These are phyloP conservation scores for Pelargonium cotyledonis DNA, from an alignment of 441 rosid species.

Conservation along the genomic window DNA sequence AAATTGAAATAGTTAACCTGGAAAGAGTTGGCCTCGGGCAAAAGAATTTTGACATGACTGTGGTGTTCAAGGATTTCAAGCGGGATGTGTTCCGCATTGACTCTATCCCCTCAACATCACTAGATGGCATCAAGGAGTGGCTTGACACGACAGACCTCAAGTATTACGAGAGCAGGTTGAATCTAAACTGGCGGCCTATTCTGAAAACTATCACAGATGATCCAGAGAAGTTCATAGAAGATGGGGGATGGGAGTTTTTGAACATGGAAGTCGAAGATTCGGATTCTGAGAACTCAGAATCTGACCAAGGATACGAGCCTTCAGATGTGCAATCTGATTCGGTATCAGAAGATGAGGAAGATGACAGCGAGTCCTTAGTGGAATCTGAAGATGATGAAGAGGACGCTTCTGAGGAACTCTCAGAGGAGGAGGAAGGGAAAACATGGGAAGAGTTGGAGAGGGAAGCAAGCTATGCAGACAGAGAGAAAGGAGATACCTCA, in stretches of 20 bases:
- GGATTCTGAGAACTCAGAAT: slow-evolving; percentile 68
- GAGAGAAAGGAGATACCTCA: slow-evolving; percentile 68
- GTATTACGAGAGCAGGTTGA: slow-evolving; percentile 87
- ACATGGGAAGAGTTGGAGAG: slow-evolving; percentile 96
- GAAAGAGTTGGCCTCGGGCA: slow-evolving; percentile 91
- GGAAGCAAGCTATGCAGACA: slow-evolving; percentile 85
- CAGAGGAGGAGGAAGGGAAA: slow-evolving; percentile 87
- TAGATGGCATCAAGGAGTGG: slow-evolving; percentile 90
- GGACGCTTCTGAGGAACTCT: slow-evolving; percentile 50
- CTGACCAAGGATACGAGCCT: slow-evolving; percentile 78
- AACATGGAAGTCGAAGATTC: slow-evolving; percentile 84
- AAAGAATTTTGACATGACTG: slow-evolving; percentile 86
- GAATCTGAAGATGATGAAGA: slow-evolving; percentile 82
- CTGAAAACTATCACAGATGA: slow-evolving; percentile 79
- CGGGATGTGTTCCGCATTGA: slow-evolving; percentile 77
- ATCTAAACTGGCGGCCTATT: slow-evolving; percentile 86
- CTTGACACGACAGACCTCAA: slow-evolving; percentile 79
- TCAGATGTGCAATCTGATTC: slow-evolving; percentile 77
- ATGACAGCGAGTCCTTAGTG: slow-evolving; percentile 65
- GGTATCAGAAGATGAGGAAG: slow-evolving; percentile 61
- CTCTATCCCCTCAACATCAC: slow-evolving; percentile 69
- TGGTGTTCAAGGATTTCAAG: slow-evolving; percentile 85
- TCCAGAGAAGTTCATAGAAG: slow-evolving; percentile 71
- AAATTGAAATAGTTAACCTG: slow-evolving; percentile 87
- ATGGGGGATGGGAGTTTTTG: slow-evolving; percentile 92